These are phyloP conservation scores for Byssothecium circinans DNA, from an alignment of 2,329 filamentous ascomycete species.

Conservation along the genomic window DNA sequence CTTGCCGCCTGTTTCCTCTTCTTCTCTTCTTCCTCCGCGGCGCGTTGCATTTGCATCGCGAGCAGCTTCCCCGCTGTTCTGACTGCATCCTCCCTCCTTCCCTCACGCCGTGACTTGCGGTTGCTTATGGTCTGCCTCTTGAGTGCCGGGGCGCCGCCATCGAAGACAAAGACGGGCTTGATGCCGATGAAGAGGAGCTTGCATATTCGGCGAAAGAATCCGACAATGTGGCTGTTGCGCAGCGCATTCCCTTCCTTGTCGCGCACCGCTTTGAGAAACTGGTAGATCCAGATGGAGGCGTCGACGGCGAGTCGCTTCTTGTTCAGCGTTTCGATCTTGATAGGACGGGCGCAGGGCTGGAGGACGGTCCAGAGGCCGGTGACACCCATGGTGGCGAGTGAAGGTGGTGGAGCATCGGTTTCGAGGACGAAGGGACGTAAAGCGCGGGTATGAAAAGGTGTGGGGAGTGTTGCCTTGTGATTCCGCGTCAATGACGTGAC, in stretches of 20 bases:
- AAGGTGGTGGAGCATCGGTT: neutral
- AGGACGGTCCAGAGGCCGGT: slow-evolving; percentile 96
- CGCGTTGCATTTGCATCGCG: slow-evolving; percentile 89
- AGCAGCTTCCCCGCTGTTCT: slow-evolving; percentile 88
- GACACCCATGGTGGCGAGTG: slow-evolving; percentile 77
- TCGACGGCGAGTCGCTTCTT: slow-evolving; percentile 95
- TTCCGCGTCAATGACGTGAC: slow-evolving; percentile 13
- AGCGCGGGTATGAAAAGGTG: neutral
- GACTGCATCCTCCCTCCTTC: slow-evolving; percentile 87
- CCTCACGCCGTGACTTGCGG: slow-evolving; percentile 79
- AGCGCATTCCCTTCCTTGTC: slow-evolving; percentile 98
- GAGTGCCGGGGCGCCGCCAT: slow-evolving; percentile 86
- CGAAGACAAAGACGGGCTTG: slow-evolving; percentile 95
- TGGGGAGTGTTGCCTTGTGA: slow-evolving; percentile 12
- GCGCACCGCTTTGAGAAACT: slow-evolving; percentile 97
- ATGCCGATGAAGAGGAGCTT: slow-evolving; percentile 97
- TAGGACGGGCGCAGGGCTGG: slow-evolving; percentile 91
- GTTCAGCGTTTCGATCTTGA: slow-evolving; percentile 94
- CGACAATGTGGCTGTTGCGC: slow-evolving; percentile 92
- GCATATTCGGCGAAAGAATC: slow-evolving; percentile 97
- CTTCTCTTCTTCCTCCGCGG: slow-evolving; percentile 80
- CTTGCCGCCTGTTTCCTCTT: slow-evolving; percentile 57
- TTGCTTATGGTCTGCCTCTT: slow-evolving; percentile 88
- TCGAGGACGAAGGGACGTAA: too few species aligned
- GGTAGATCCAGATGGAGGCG: slow-evolving; percentile 99